phyloP scores from a whole-genome alignment of 768 basidiomycete species.

The Tricholoma matsutake region DNA sequence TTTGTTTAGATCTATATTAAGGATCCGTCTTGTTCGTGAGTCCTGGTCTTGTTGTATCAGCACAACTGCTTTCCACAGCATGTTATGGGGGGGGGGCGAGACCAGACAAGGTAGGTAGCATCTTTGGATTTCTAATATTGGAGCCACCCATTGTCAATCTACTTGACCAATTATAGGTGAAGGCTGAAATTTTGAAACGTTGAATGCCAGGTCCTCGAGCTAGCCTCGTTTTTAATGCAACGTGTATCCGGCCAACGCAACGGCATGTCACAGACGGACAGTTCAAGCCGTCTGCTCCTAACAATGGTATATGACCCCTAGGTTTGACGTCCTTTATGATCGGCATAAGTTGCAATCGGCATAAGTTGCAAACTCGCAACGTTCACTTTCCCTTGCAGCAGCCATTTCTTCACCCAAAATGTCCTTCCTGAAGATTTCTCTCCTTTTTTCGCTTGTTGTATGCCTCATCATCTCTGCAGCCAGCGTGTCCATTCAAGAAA shows the following conservation, averaged over 20 bases:
- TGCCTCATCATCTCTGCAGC: slow-evolving; percentile 17
- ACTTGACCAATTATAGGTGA: background rate
- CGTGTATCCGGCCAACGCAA: background rate
- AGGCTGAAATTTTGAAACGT: background rate
- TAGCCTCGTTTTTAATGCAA: background rate
- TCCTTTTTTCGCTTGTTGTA: slow-evolving; percentile 23
- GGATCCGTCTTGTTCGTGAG: no score
- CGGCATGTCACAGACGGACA: background rate
- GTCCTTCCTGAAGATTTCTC: slow-evolving; percentile 18
- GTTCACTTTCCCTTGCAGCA: background rate
- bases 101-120: background rate
- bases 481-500: slow-evolving; percentile 24
- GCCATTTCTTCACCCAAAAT: background rate
- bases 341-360: background rate
- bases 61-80: background rate
- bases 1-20: no score
- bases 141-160: background rate
- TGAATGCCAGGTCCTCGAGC: background rate
- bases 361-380: background rate
- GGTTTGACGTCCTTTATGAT: background rate
- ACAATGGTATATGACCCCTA: background rate
- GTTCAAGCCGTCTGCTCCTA: background rate
- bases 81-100: background rate
- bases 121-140: background rate
- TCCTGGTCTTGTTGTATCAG: background rate